Percentiles rank a stretch among this genome's conserved stretches.
Evolutionary conservation across 257 asterid species (phyloP).

Genomic region (Capsicum baccatum): DNA sequence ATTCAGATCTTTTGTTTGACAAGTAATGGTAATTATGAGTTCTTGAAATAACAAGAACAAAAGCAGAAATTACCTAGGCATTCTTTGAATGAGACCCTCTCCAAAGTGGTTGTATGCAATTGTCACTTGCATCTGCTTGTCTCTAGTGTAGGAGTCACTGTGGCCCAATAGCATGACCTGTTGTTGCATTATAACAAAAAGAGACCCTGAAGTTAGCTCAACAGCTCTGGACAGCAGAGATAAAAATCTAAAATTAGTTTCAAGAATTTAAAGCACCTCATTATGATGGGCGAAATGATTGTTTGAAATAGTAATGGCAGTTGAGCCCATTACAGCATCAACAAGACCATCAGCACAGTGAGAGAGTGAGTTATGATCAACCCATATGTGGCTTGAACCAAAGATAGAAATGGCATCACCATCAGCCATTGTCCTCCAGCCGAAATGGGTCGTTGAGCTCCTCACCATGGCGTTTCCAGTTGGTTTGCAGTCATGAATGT

Average conservation of each 20-base stretch:
- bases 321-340: constrained; percentile 96
- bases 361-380: constrained; percentile 87
- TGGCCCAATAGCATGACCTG: constrained; percentile 97
- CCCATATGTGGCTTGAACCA: constrained; percentile 91
- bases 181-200: constrained; percentile 34
- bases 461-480: constrained; percentile 96
- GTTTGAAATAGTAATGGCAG: constrained; percentile 87
- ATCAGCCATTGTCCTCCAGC: constrained; percentile 96
- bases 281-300: constrained; percentile 87
- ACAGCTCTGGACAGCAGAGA: background rate
- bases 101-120: constrained; percentile 96
- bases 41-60: background rate
- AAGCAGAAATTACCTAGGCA: constrained; percentile 73
- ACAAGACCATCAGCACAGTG: constrained; percentile 93
- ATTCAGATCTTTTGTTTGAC: constrained; percentile 19
- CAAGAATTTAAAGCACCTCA: constrained; percentile 55
- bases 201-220: background rate
- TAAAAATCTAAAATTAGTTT: constrained; percentile 14
- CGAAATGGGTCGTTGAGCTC: constrained; percentile 80
- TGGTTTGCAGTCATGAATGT: constrained; percentile 82
- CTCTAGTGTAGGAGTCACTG: constrained; percentile 80
- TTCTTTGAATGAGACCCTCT: constrained; percentile 89
- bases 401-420: constrained; percentile 89
- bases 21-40: background rate
- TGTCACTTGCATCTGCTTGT: constrained; percentile 94